These are phyloP conservation scores for Blastobotrys terrestris DNA, from an alignment of 805 yeast genomes.

Conservation along the genomic window DNA sequence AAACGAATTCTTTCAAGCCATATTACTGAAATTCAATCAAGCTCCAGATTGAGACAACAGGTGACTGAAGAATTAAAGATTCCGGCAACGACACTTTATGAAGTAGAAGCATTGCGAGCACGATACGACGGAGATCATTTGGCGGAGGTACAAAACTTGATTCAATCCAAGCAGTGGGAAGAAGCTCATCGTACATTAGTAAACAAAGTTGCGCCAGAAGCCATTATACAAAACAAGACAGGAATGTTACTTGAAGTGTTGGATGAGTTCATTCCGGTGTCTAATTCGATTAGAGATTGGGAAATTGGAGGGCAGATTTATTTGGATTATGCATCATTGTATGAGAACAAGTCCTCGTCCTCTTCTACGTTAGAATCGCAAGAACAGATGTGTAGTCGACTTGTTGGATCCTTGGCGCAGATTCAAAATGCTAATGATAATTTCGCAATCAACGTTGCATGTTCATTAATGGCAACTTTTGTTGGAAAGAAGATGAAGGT, in stretches of 20 bases:
- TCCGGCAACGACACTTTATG: slow-evolving; percentile 44
- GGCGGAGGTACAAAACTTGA: slow-evolving; percentile 53
- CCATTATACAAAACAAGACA: slow-evolving; percentile 46
- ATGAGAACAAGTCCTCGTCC: neutral
- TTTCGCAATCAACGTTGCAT: slow-evolving; percentile 21
- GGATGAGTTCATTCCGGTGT: slow-evolving; percentile 11
- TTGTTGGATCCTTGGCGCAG: slow-evolving; percentile 9
- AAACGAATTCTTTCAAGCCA: slow-evolving; percentile 24
- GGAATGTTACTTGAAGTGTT: slow-evolving; percentile 22
- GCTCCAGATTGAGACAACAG: neutral
- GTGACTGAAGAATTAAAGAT: slow-evolving; percentile 26
- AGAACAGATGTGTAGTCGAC: slow-evolving; percentile 5
- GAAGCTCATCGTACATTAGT: slow-evolving; percentile 60
- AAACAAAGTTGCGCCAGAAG: slow-evolving; percentile 62
- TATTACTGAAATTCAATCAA: slow-evolving; percentile 12
- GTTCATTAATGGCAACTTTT: slow-evolving; percentile 23
- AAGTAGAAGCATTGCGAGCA: slow-evolving; percentile 55
- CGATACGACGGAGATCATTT: slow-evolving; percentile 45
- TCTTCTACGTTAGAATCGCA: neutral
- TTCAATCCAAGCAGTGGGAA: slow-evolving; percentile 52
- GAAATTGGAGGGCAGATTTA: slow-evolving; percentile 34
- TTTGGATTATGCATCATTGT: slow-evolving; percentile 23
- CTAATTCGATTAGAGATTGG: slow-evolving; percentile 23
- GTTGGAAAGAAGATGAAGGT: slow-evolving; percentile 18
- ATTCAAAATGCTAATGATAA: slow-evolving; percentile 8